A percentile compares a stretch with the other conserved stretches of the same genome.
These are phyloP conservation scores for Biancaea sappan DNA, from an alignment of 306 rosid genomes.

Conservation along the genomic window DNA sequence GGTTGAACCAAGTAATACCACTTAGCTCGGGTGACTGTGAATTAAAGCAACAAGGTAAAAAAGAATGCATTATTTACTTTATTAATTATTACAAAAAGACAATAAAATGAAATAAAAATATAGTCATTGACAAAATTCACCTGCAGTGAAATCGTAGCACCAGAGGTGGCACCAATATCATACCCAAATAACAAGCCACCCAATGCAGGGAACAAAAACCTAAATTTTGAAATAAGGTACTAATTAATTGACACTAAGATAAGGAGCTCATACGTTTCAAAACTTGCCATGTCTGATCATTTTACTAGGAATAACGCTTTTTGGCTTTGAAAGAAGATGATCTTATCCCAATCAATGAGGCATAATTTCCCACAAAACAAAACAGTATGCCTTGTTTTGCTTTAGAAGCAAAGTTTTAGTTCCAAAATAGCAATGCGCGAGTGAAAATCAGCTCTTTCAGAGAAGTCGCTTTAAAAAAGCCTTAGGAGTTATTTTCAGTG, in stretches of 20 bases:
- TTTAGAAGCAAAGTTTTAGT: constrained; percentile 18
- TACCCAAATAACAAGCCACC: constrained; percentile 97
- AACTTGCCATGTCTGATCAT: constrained; percentile 10
- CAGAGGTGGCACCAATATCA: constrained; percentile 97
- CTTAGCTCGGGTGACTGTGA: constrained; percentile 93
- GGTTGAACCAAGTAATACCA: constrained; percentile 80
- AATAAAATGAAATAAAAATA: constrained; percentile 4
- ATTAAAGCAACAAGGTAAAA: constrained; percentile 29
- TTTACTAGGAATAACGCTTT: constrained; percentile 13
- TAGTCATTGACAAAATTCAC: constrained; percentile 42
- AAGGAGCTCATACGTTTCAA: background rate
- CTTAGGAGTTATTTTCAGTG: background rate
- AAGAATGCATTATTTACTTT: constrained; percentile 1
- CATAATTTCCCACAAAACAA: background rate
- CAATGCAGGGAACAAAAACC: constrained; percentile 93
- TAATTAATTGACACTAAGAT: constrained; percentile 24
- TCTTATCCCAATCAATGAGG: background rate
- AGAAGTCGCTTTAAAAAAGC: background rate
- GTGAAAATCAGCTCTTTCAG: background rate
- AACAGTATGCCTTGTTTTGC: background rate
- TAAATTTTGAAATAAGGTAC: constrained; percentile 39
- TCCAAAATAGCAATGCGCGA: background rate
- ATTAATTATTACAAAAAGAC: background rate
- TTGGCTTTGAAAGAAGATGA: background rate
- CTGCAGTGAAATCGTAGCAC: constrained; percentile 88